Percentiles rank a stretch among this genome's conserved stretches.
Conservation (phyloP, 441 rosid species). For the Euphorbia celastroides region DNA sequence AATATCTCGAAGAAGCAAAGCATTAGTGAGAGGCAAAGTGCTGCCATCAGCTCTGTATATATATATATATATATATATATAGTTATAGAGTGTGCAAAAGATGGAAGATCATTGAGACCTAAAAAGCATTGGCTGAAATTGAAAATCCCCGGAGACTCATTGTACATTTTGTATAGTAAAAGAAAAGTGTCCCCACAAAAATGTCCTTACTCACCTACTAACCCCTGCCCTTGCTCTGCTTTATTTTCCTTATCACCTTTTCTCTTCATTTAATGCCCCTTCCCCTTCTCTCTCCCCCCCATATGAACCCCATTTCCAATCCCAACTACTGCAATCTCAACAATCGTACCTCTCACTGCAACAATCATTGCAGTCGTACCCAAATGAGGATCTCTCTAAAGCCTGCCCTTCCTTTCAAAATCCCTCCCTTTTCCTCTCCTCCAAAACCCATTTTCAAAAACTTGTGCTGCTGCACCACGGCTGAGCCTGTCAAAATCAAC, state of each 20-base stretch:
- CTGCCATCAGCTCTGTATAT: too few relatives aligned
- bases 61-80: too few relatives aligned
- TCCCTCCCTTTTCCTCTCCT: slow-evolving; percentile 7
- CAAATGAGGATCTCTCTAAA: slow-evolving; percentile 22
- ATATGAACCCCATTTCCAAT: slow-evolving; percentile 15
- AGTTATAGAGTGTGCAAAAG: too few relatives aligned
- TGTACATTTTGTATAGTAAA: too few relatives aligned
- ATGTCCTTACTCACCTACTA: neutral
- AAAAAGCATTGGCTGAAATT: too few relatives aligned
- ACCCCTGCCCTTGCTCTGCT: neutral
- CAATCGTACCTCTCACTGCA: neutral
- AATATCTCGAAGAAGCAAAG: too few relatives aligned
- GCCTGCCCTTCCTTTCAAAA: slow-evolving; percentile 24
- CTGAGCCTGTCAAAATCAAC: slow-evolving; percentile 17
- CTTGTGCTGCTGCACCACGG: slow-evolving; percentile 11
- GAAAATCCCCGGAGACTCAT: too few relatives aligned
- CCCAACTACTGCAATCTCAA: neutral
- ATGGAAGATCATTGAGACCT: too few relatives aligned
- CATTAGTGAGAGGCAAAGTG: too few relatives aligned
- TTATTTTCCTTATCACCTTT: slow-evolving; percentile 1
- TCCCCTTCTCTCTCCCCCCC: slow-evolving; percentile 14
- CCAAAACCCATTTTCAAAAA: neutral
- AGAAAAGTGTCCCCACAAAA: neutral
- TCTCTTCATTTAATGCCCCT: slow-evolving; percentile 16
- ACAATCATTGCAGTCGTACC: neutral